These are phyloP conservation scores for Cucurbita maxima DNA, from an alignment of 306 rosid genomes.

Conservation along the genomic window DNA sequence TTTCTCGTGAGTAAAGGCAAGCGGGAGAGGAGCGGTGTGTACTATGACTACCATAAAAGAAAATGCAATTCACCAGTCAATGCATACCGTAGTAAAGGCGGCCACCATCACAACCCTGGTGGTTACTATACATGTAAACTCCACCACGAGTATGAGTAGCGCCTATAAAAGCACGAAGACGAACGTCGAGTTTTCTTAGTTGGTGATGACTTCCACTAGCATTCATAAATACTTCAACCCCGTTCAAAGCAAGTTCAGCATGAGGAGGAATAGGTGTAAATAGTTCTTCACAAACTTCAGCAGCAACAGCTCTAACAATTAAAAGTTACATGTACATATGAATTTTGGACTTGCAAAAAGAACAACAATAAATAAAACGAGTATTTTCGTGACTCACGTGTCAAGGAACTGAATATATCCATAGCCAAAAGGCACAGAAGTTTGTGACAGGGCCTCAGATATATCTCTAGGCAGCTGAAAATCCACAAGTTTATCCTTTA, in stretches of 20 bases:
- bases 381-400: conserved; percentile 47
- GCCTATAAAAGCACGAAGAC: conserved; percentile 73
- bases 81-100: conserved; percentile 84
- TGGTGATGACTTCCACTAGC: conserved; percentile 99
- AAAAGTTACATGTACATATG: background rate
- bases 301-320: conserved; percentile 36
- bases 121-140: conserved; percentile 90
- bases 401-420: conserved; percentile 77
- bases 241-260: conserved; percentile 83
- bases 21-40: too few relatives aligned
- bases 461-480: conserved; percentile 65
- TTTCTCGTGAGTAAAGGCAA: too few relatives aligned
- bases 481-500: conserved; percentile 48
- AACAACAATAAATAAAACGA: background rate
- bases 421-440: conserved; percentile 72
- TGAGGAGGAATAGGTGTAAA: conserved; percentile 70
- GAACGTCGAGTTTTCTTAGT: conserved; percentile 88
- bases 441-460: conserved; percentile 51
- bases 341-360: background rate
- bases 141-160: conserved; percentile 92
- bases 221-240: conserved; percentile 94
- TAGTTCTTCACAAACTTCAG: conserved; percentile 92
- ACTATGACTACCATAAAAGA: background rate
- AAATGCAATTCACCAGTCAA: background rate
- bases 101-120: conserved; percentile 90